Evolutionary conservation across 2,329 filamentous ascomycete genomes (phyloP).

Genomic region (Claviceps paspali): DNA sequence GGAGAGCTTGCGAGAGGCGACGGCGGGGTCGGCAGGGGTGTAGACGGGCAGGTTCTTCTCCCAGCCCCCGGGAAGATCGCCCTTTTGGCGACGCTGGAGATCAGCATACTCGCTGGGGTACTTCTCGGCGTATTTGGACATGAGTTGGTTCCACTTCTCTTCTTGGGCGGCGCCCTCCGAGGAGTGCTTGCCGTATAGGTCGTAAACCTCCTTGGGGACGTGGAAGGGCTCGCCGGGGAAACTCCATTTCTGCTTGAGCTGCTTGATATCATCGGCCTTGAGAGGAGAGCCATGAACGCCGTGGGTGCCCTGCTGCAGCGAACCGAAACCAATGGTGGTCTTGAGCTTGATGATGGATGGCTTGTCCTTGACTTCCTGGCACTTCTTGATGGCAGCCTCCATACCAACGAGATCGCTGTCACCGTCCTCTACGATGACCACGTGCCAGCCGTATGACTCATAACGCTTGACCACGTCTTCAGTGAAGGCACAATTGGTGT

Average conservation of each 20-base stretch:
- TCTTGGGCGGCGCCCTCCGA: constrained; percentile 77
- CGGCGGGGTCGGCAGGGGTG: constrained; percentile 67
- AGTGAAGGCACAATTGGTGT: constrained; percentile 92
- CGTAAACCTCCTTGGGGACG: constrained; percentile 90
- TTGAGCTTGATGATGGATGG: constrained; percentile 91
- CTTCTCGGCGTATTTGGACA: constrained; percentile 70
- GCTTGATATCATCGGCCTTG: constrained; percentile 85
- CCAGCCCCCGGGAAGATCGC: constrained; percentile 89
- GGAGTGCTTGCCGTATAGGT: constrained; percentile 72
- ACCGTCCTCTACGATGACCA: constrained; percentile 68
- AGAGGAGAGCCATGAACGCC: constrained; percentile 93
- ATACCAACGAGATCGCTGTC: constrained; percentile 79
- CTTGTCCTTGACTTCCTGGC: constrained; percentile 85
- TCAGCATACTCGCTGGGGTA: constrained; percentile 69
- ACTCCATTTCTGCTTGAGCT: constrained; percentile 88
- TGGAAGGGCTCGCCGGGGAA: constrained; percentile 89
- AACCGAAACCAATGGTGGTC: constrained; percentile 95
- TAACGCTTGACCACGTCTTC: constrained; percentile 93
- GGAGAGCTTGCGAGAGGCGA: constrained; percentile 91
- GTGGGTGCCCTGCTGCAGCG: constrained; percentile 80
- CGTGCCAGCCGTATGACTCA: constrained; percentile 95
- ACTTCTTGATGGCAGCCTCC: constrained; percentile 73
- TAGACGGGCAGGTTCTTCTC: constrained; percentile 86
- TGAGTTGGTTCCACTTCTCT: constrained; percentile 87
- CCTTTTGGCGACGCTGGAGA: constrained; percentile 62